phyloP scores from a whole-genome alignment of 2,329 filamentous ascomycete species.

The Trichoderma koningii region DNA sequence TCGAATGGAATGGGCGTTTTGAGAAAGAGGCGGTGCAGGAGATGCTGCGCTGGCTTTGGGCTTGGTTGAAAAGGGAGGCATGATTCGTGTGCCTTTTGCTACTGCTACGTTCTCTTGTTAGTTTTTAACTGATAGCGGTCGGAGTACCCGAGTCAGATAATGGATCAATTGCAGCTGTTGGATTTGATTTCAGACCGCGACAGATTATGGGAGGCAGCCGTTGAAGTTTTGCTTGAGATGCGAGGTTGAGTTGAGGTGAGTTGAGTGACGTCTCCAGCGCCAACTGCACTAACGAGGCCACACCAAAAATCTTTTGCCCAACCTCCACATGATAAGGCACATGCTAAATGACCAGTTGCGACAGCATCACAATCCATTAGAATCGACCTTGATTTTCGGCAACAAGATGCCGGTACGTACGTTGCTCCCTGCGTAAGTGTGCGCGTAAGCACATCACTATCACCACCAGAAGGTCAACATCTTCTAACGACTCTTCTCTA shows the following conservation, averaged over 20 bases:
- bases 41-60: not conserved
- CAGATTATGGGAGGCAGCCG: not conserved
- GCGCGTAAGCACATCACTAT: conserved; percentile 5
- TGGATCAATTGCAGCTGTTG: not conserved
- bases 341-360: not conserved
- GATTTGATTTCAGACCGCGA: too few relatives aligned
- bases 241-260: too few relatives aligned
- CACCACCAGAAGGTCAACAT: not conserved
- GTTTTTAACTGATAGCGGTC: not conserved
- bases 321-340: conserved; percentile 5
- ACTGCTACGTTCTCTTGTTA: not conserved
- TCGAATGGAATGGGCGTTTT: conserved; percentile 9
- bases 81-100: not conserved
- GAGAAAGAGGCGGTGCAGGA: conserved; percentile 22
- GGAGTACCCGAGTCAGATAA: conserved; percentile 6
- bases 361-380: not conserved
- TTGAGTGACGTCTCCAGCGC: not conserved
- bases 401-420: conserved; percentile 29
- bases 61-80: conserved; percentile 7
- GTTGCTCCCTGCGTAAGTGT: conserved; percentile 14
- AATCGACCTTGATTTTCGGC: conserved; percentile 13
- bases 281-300: conserved; percentile 8
- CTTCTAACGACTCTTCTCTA: conserved; percentile 9
- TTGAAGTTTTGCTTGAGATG: not conserved
- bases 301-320: conserved; percentile 13